Percentiles rank a stretch among this genome's conserved stretches.
Conservation (phyloP, 805 yeast species). For the Suhomyces kilbournensis region DNA sequence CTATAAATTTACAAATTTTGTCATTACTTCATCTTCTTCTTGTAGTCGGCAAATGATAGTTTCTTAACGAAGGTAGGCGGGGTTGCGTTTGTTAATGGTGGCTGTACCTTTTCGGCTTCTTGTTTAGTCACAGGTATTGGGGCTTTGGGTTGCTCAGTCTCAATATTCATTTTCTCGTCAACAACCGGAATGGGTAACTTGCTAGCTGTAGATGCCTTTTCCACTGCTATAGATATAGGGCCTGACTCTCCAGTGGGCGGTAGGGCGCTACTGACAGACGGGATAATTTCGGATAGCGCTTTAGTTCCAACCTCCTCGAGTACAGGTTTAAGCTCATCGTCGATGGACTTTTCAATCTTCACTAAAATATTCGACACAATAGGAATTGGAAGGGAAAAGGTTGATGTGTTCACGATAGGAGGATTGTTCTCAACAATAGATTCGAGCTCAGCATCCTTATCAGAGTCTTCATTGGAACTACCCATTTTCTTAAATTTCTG, state of each 20-base stretch:
- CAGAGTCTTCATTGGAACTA: neutral
- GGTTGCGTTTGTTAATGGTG: neutral
- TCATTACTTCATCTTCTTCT: slow-evolving; percentile 48
- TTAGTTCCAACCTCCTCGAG: slow-evolving; percentile 15
- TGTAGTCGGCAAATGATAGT: slow-evolving; percentile 73
- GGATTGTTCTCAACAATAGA: neutral
- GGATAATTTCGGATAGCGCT: neutral
- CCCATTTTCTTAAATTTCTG: neutral
- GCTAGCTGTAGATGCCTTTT: neutral
- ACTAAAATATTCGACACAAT: slow-evolving; percentile 22
- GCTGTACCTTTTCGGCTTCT: neutral
- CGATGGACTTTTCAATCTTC: slow-evolving; percentile 20
- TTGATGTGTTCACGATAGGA: neutral
- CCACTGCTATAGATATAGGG: neutral
- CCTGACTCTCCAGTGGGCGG: neutral
- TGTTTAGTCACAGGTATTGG: neutral
- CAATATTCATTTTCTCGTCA: neutral
- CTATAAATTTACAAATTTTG: neutral
- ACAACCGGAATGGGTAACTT: slow-evolving; percentile 1
- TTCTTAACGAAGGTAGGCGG: slow-evolving; percentile 42
- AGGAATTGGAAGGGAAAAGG: slow-evolving; percentile 18
- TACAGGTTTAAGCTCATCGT: slow-evolving; percentile 23
- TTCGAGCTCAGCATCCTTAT: neutral
- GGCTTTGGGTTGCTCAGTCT: neutral
- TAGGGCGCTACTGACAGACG: neutral